Percentiles rank a stretch among this genome's conserved stretches.
phyloP scores from a whole-genome alignment of 1,284 basidiomycete genomes.

The Moniliella sp. region DNA sequence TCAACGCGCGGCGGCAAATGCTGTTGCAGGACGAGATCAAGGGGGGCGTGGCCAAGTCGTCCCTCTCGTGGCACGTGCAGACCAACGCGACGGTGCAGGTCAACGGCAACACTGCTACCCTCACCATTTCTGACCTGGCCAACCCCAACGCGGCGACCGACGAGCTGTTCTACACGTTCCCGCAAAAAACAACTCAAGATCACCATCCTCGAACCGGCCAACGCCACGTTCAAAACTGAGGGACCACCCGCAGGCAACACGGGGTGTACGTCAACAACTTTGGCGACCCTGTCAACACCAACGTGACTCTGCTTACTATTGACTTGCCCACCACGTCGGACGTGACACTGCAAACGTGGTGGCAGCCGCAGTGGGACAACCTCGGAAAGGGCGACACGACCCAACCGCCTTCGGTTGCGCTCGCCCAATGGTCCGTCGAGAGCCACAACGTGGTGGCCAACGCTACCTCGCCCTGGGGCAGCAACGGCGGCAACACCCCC shows the following conservation, averaged over 20 bases:
- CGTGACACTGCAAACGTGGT: conserved; percentile 39
- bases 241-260: background rate
- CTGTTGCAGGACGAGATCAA: conserved; percentile 40
- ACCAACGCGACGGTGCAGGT: conserved; percentile 52
- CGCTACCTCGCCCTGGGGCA: too few species aligned
- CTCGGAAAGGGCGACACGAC: conserved; percentile 12
- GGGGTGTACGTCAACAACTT: conserved; percentile 6
- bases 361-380: conserved; percentile 29
- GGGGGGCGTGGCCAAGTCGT: conserved; percentile 7
- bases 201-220: conserved; percentile 38
- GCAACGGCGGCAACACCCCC: too few species aligned
- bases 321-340: conserved; percentile 36
- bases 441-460: conserved; percentile 12
- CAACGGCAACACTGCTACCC: conserved; percentile 42
- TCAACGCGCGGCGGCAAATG: conserved; percentile 75
- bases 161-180: conserved; percentile 5
- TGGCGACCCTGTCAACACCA: conserved; percentile 51
- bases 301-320: conserved; percentile 62
- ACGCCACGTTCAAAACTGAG: conserved; percentile 1
- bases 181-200: conserved; percentile 36
- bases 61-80: conserved; percentile 75
- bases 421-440: conserved; percentile 21
- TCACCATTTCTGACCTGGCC: conserved; percentile 42
- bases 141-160: conserved; percentile 42
- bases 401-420: conserved; percentile 16